Conservation (phyloP, 768 basidiomycete genomes). For the Sistotremastrum niveocremeum region DNA sequence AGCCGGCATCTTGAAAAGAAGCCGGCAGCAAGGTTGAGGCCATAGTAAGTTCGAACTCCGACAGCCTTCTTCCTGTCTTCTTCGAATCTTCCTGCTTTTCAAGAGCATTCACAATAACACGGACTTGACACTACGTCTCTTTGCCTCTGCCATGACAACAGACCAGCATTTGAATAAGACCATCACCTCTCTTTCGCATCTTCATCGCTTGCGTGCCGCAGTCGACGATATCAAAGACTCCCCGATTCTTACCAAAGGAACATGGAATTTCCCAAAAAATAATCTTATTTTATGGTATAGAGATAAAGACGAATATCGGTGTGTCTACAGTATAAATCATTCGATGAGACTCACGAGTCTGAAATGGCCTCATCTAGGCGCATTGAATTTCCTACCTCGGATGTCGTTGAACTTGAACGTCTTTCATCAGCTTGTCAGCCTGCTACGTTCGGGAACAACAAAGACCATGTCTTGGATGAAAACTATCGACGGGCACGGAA, state of each 20-base stretch:
- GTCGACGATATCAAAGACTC: too few relatives aligned
- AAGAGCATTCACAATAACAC: too few relatives aligned
- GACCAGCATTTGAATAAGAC: too few relatives aligned
- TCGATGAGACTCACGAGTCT: not conserved
- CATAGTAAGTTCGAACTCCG: too few relatives aligned
- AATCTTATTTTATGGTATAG: not conserved
- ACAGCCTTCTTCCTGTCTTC: too few relatives aligned
- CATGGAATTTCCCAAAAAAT: not conserved
- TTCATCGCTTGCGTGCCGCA: too few relatives aligned
- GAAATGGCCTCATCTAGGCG: not conserved
- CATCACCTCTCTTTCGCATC: too few relatives aligned
- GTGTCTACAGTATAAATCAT: not conserved
- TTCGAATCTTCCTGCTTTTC: too few relatives aligned
- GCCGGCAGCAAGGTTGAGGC: too few relatives aligned
- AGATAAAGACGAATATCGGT: not conserved
- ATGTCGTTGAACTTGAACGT: constrained; percentile 9
- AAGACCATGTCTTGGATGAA: constrained; percentile 28
- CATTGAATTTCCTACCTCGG: constrained; percentile 6
- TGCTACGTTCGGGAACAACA: constrained; percentile 25
- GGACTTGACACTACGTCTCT: too few relatives aligned
- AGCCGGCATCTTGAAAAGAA: too few relatives aligned
- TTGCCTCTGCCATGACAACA: too few relatives aligned
- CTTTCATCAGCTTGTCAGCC: constrained; percentile 24
- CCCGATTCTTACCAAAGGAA: not conserved
- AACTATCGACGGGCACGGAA: constrained; percentile 34